Percentiles rank a stretch among this genome's conserved stretches.
Evolutionary conservation across 2,329 filamentous ascomycete genomes (phyloP).

Genomic region (Colletotrichum sp.): DNA sequence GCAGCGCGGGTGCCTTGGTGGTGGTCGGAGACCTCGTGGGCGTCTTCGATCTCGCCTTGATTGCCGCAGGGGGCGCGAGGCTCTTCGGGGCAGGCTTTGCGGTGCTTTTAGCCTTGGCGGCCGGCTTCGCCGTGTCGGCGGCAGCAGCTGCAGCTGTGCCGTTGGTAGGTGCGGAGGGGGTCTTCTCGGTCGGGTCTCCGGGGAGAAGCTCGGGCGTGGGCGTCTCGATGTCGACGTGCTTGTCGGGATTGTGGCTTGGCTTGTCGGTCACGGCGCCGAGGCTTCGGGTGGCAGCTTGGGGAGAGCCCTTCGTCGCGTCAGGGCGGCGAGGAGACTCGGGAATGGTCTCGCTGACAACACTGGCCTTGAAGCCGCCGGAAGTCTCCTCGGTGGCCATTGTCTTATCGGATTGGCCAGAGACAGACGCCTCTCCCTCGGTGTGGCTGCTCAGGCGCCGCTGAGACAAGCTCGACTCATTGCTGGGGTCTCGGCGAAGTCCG

Average conservation of each 20-base stretch:
- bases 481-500: constrained; percentile 53
- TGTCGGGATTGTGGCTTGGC: constrained; percentile 44
- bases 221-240: constrained; percentile 44
- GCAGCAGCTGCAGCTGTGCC: constrained; percentile 24
- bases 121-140: constrained; percentile 27
- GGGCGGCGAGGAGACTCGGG: constrained; percentile 45
- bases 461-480: constrained; percentile 46
- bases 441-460: constrained; percentile 39
- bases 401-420: constrained; percentile 17
- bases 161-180: constrained; percentile 22
- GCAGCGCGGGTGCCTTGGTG: constrained; percentile 43
- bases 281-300: constrained; percentile 16
- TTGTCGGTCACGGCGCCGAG: constrained; percentile 32
- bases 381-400: constrained; percentile 28
- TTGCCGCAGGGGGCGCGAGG: constrained; percentile 1
- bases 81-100: constrained; percentile 37
- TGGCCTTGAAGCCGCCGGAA: constrained; percentile 37
- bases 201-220: constrained; percentile 33
- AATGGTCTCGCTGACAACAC: constrained; percentile 42
- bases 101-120: constrained; percentile 18
- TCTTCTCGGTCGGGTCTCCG: constrained; percentile 29
- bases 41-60: constrained; percentile 34
- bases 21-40: constrained; percentile 40
- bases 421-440: constrained; percentile 38
- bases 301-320: constrained; percentile 27